Evolutionary conservation across 2,329 filamentous ascomycete genomes (phyloP).

Genomic region (Helicocarpus griseus): DNA sequence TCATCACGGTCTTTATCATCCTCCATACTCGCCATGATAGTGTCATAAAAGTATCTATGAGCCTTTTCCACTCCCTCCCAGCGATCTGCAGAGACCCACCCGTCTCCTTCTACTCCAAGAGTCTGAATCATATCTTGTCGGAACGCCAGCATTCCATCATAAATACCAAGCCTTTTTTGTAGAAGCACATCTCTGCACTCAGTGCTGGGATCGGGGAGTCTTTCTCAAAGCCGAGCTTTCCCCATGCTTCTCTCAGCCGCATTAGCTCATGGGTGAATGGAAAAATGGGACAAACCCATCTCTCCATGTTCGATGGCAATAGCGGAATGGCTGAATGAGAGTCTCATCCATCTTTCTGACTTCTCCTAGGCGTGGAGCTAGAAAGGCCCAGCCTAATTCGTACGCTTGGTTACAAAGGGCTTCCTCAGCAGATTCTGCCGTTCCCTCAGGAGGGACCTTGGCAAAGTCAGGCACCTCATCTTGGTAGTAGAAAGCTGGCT

Average conservation of each 20-base stretch:
- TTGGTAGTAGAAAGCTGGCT: conserved; percentile 32
- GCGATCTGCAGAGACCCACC: conserved; percentile 11
- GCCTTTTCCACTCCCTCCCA: conserved; percentile 10
- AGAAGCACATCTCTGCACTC: conserved; percentile 8
- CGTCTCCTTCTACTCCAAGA: conserved; percentile 11
- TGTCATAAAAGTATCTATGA: conserved; percentile 11
- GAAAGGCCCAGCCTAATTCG: conserved; percentile 11
- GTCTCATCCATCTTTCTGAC: conserved; percentile 26
- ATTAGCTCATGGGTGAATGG: conserved; percentile 31
- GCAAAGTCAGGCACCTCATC: conserved; percentile 33
- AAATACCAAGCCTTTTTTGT: conserved; percentile 11
- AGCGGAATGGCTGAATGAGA: conserved; percentile 31
- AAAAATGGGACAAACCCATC: conserved; percentile 28
- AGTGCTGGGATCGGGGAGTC: conserved; percentile 10
- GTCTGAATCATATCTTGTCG: conserved; percentile 12
- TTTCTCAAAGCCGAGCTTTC: conserved; percentile 28
- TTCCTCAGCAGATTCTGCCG: conserved; percentile 7
- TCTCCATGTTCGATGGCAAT: conserved; percentile 34
- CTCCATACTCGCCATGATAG: conserved; percentile 9
- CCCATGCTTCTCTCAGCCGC: conserved; percentile 28
- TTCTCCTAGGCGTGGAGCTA: conserved; percentile 10
- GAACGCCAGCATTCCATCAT: conserved; percentile 9
- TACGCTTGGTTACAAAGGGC: conserved; percentile 24
- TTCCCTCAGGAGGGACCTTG: conserved; percentile 18
- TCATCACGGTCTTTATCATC: conserved; percentile 11